Evolutionary conservation across 305 asterid genomes (phyloP), one percentile per base, ranked within the genome.

Genomic region (Rubia balearica): DNA sequence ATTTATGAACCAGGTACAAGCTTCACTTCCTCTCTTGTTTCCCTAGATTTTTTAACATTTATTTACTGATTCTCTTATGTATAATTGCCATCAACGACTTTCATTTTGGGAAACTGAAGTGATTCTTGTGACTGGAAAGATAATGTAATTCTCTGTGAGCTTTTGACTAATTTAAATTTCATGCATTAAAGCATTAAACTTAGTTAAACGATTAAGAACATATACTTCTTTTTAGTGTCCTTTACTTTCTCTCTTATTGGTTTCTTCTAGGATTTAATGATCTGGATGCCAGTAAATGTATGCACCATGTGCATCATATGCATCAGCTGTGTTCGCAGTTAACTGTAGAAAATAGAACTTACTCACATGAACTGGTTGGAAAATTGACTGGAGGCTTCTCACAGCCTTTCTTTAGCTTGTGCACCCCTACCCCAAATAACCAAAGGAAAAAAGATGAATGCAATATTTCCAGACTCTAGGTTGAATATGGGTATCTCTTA

Each of bases 1-100:
- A 87, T 95, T 84, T 81, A 62, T 45, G 66, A 80, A 86, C 80
- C 99, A 95, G 89, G 99, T 87, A 73, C 71, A 71, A 68, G 74
- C 76, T 71, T 48, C 66, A 61, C 49, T 69, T 72, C 65, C 65
- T 73, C 61, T 53, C 24, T 49, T 48, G 1, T 33, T 19, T 33
- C 46, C 66, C 51, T 53, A 38, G 3, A 16, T 4, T 24, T 5
- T 45, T 46, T 38, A 65, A 17, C 68, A 60, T 43, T 60, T 46
- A 38, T 51, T 40, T 13, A 36, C 33, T 46, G 63, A n/a, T 69
- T 40, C 66, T 74, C n/a, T 46, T 30, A 38, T 45, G 41, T 33
- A 5, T 51, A 17, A 16, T 51, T 68, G 30, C 48, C 27, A 68
- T 36, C 59, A 22, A 12, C 7, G 4, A n/a, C 57, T 16, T 38